Evolutionary conservation across 1,139 yeast genomes (phyloP), one percentile per base, ranked within the genome.

Genomic region (Suhomyces taliae): DNA sequence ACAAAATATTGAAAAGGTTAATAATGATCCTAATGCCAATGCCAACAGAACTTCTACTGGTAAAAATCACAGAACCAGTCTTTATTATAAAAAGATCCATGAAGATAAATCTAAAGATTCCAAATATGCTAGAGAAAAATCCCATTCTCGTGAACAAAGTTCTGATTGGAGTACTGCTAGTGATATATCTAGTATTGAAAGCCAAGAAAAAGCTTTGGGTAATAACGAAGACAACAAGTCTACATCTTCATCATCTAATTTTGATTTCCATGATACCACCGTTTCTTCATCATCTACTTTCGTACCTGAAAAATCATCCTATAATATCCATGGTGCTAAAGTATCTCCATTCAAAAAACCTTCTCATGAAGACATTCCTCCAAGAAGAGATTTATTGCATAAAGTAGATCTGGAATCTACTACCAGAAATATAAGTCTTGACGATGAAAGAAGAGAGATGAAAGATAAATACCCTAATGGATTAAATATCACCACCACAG

Each of bases 21-120:
- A 59, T 42, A 49, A 52, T 39, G 55, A 48, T 36, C 46, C 48
- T 11, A 41, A 43, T 10, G 37, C 50, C 7, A 41, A 43, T 35
- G 44, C 49, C 32, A 38, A 50, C 36, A 40, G 50, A 35, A 34
- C 43, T 14, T 48, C 53, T 10, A 19, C 39, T 9, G 44, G 44
- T 27, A 44, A 40, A 50, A 40, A 47, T 51, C 52, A 49, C 26
- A 51, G 66, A 44, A 58, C 66, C 37, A 71, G 76, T 53, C 50
- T 57, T 4, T 75, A 73, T 58, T 74, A 74, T 53, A 57, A 61
- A 35, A 68, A 64, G 50, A 69, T 72, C 41, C 56, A 58, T 44
- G 57, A 57, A 14, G 32, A 29, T 29, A 29, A 29, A 11, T 11
- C n/a, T 29, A 29, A 29, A 11, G 32, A 29, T 9, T 29, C 32